phyloP scores from a whole-genome alignment of 257 asterid species.

The Parsonsia alboflavescens region DNA sequence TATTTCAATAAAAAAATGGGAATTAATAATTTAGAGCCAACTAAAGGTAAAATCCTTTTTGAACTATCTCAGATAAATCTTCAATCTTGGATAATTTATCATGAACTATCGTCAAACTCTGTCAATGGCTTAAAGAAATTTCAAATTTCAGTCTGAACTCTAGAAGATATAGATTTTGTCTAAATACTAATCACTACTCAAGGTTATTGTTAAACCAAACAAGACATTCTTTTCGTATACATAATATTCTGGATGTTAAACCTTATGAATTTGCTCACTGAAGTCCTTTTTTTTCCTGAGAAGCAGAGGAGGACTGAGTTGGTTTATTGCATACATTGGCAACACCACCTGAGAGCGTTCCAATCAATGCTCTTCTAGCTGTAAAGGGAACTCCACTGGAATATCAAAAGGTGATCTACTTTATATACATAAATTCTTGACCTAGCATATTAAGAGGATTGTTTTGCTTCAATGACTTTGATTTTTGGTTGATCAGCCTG shows the following conservation, averaged over 20 bases:
- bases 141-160: neutral
- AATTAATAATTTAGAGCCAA: too few species aligned
- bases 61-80: too few species aligned
- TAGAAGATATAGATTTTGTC: neutral
- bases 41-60: too few species aligned
- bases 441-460: too few species aligned
- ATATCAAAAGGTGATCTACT: conserved; percentile 68
- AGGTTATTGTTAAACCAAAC: too few species aligned
- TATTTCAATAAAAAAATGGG: too few species aligned
- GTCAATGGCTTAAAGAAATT: neutral
- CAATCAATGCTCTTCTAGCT: conserved; percentile 63
- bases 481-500: conserved; percentile 48
- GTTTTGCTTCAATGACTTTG: too few species aligned
- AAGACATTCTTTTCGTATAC: neutral
- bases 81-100: neutral
- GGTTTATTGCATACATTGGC: conserved; percentile 52
- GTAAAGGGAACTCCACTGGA: conserved; percentile 67
- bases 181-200: neutral
- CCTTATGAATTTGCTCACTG: neutral
- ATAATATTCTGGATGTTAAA: neutral
- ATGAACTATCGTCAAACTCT: neutral
- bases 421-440: neutral
- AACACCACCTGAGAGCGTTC: conserved; percentile 98
- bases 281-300: conserved; percentile 29
- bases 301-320: conserved; percentile 53